Base-by-base conservation (phyloP, 768 basidiomycete genomes). In the Phylloporus sp. region DNA sequence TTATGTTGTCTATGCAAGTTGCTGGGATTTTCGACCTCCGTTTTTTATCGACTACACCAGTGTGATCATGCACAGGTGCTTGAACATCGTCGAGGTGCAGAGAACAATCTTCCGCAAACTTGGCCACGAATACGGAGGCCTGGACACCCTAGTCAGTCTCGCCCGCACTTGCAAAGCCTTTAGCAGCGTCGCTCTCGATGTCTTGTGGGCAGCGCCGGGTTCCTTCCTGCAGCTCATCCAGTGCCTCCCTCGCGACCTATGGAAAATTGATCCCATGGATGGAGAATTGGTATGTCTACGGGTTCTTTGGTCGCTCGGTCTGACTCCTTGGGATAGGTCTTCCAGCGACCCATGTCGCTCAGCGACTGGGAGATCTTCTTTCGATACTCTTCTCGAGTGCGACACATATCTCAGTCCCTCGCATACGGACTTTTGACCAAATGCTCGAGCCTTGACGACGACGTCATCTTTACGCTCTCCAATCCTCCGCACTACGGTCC, bases 1-100 rank as follows among this genome's bases (percentile, higher is more conserved):
- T 33, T 14, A 6, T 14, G 23, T 23, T 23, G n/a, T 50, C 20
- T 32, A 48, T 52, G 42, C 23, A 18, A 10, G 11, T 24, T 28
- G 38, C 35, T 24, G 10, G 15, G 27, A 18, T 36, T 38, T 35
- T 24, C 21, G 32, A 18, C 22, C 15, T 38, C 24, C 9, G 15
- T n/a, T 33, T 6, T 3, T 3, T 18, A 39, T 21, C 37, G 22
- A 22, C n/a, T n/a, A n/a, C n/a, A n/a, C n/a, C n/a, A n/a, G n/a
- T n/a, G n/a, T n/a, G n/a, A n/a, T n/a, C n/a, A 62, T 64, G 60
- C 50, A 64, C 39, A 51, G 34, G n/a, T 58, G 65, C 46, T 44
- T 64, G 44, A 33, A 21, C 39, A 63, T 67, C 38, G 48, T 53
- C 21, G 60, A 64, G 39, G 60, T 64, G 1, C 65, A 66, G 20